These are phyloP conservation scores for Boletus coccyginus DNA, from an alignment of 768 basidiomycete genomes.

Conservation along the genomic window DNA sequence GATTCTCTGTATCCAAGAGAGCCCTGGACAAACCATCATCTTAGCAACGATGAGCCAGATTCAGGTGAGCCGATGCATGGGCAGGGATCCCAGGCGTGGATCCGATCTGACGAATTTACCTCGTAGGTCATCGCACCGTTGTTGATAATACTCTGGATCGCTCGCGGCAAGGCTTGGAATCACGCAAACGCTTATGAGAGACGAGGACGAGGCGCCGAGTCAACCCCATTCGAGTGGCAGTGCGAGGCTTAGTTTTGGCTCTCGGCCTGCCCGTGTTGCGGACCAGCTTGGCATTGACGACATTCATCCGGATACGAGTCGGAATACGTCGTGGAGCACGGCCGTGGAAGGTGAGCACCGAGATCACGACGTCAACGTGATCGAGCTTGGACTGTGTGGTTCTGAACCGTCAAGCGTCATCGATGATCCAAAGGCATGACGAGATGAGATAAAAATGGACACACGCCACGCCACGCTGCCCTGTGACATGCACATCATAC, in stretches of 20 bases:
- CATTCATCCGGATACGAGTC: neutral
- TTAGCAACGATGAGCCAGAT: constrained; percentile 24
- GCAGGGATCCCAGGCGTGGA: neutral
- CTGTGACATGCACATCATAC: neutral
- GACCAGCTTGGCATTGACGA: neutral
- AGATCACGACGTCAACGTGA: neutral
- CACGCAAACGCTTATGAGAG: neutral
- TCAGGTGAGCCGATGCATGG: constrained; percentile 11
- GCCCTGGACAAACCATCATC: constrained; percentile 17
- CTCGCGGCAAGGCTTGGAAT: constrained; percentile 21
- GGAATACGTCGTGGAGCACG: constrained; percentile 11
- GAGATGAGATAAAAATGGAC: neutral
- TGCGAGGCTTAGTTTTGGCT: constrained; percentile 7
- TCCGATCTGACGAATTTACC: neutral
- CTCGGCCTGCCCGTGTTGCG: neutral
- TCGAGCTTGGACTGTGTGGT: constrained; percentile 12
- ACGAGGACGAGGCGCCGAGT: neutral
- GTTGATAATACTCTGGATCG: constrained; percentile 25
- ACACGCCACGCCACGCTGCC: neutral
- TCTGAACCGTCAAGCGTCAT: constrained; percentile 4
- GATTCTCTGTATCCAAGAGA: constrained; percentile 14
- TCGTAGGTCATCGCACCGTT: constrained; percentile 24
- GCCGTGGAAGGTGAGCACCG: neutral
- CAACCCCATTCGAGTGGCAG: neutral
- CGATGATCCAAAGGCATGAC: constrained; percentile 4